Evolutionary conservation across 1,139 yeast genomes (phyloP), one percentile per base, ranked within the genome.

Genomic region (Magnusiomyces suaveolens): DNA sequence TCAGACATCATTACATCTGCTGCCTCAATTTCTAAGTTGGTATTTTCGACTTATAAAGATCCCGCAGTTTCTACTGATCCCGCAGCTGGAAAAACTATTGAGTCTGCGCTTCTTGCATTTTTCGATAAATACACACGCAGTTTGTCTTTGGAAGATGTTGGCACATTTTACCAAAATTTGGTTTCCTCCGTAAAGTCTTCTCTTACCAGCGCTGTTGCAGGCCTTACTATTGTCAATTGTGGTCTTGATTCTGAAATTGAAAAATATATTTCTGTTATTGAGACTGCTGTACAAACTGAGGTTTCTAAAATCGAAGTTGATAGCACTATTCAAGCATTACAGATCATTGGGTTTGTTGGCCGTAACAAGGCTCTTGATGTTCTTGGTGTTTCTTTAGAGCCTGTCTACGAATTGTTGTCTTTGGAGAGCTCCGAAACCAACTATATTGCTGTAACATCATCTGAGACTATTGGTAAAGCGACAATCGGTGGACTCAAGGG

Each of bases 401-500:
- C 70, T 10, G 70, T 78, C 52, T 64, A 73, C 51, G 57, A 61
- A 2, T 64, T 58, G 61, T 73, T 49, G 39, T 60, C 60, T 12
- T 58, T 60, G 25, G 53, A 63, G 3, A 77, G 77, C 50, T 79
- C 75, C 20, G 66, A 67, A 4, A 66, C 77, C 10, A 73, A 73
- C 54, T 59, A 70, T 23, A 78, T 79, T 4, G 75, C 83, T 0
- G 44, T 16, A 4, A 41, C 44, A 20, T 18, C 44, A 4, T 78
- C 85, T 0, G 74, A 75, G 50, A 73, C 85, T 0, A 67, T 82
- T 43, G 85, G 87, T 0, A 73, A 76, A 16, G 64, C 79, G 32
- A 73, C 77, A 6, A 69, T 76, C 12, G 68, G 69, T 36, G 71
- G 77, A 57, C 61, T 74, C 6, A 62, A 64, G 0, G 60, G 59